Evolutionary conservation across 1,284 basidiomycete species (phyloP).

Genomic region (Marasmius sp.): DNA sequence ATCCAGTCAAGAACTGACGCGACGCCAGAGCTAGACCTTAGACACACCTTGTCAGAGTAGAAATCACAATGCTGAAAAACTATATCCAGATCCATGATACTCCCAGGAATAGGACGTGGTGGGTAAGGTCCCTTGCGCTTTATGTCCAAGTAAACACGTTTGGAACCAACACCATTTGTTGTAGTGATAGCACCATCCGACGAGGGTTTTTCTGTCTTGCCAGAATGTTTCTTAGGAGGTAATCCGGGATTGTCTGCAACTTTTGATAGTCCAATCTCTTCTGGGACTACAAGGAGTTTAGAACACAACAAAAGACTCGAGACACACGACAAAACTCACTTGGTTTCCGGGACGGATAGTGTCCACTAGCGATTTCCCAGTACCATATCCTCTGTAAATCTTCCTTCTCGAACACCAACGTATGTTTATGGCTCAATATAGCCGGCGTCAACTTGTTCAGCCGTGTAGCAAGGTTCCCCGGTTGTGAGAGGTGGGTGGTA

Average conservation of each 20-base stretch:
- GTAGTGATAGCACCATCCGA: conserved; percentile 40
- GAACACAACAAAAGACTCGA: background rate
- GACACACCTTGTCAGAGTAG: conserved; percentile 68
- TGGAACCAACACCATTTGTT: conserved; percentile 70
- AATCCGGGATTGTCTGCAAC: conserved; percentile 74
- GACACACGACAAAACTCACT: conserved; percentile 48
- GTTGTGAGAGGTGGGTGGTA: conserved; percentile 52
- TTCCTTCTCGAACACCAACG: conserved; percentile 73
- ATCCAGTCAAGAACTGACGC: background rate
- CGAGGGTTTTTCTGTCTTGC: conserved; percentile 40
- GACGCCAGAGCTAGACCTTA: background rate
- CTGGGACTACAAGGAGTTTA: conserved; percentile 58
- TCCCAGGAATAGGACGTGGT: conserved; percentile 78
- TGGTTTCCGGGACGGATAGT: conserved; percentile 80
- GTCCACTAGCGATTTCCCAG: conserved; percentile 90
- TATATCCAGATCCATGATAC: conserved; percentile 83
- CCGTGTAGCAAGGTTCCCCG: conserved; percentile 51
- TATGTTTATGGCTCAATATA: conserved; percentile 59
- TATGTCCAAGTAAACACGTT: conserved; percentile 75
- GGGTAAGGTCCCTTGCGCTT: conserved; percentile 69
- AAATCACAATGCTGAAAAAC: conserved; percentile 91
- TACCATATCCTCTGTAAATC: conserved; percentile 88
- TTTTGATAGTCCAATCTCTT: conserved; percentile 58
- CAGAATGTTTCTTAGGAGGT: conserved; percentile 42
- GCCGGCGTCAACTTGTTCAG: conserved; percentile 69